Evolutionary conservation across 176 grass and related monocot species (phyloP).

Genomic region (Phragmites australis): DNA sequence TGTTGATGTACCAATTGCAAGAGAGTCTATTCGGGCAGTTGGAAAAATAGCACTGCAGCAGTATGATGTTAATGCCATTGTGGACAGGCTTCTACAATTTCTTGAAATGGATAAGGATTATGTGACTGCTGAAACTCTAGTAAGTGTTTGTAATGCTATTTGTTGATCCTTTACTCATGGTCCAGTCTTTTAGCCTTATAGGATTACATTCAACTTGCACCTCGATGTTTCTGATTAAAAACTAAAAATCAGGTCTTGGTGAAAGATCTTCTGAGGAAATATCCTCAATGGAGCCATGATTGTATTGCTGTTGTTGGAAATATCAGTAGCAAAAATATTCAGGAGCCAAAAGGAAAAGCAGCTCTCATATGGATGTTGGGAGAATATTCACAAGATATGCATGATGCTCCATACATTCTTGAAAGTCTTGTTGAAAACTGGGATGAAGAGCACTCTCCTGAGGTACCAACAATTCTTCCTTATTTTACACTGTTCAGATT

Average conservation of each 20-base stretch:
- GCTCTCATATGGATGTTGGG: conserved; percentile 99
- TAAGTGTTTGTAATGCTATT: conserved; percentile 41
- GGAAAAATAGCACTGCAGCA: conserved; percentile 98
- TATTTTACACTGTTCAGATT: conserved; percentile 16
- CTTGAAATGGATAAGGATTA: conserved; percentile 99
- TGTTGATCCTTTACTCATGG: neutral
- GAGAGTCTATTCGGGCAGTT: conserved; percentile 96
- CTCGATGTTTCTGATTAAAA: conserved; percentile 27
- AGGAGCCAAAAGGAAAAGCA: conserved; percentile 97
- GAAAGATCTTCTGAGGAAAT: conserved; percentile 98
- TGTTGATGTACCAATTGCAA: conserved; percentile 92
- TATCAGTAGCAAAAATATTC: conserved; percentile 98
- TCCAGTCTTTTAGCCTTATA: conserved; percentile 16
- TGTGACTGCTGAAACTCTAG: conserved; percentile 98
- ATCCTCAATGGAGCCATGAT: conserved; percentile 99
- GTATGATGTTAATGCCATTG: conserved; percentile 99
- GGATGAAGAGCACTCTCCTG: conserved; percentile 89
- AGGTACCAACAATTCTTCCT: conserved; percentile 47
- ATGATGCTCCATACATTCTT: conserved; percentile 92
- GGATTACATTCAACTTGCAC: conserved; percentile 11
- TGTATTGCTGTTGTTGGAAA: conserved; percentile 99
- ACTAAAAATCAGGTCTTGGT: conserved; percentile 73
- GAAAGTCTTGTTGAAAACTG: conserved; percentile 92
- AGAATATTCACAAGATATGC: conserved; percentile 99
- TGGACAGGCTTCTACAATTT: conserved; percentile 97